These are phyloP conservation scores for Coemansia sp. DNA, from an alignment of 192 early-diverging fungal species.

Conservation along the genomic window DNA sequence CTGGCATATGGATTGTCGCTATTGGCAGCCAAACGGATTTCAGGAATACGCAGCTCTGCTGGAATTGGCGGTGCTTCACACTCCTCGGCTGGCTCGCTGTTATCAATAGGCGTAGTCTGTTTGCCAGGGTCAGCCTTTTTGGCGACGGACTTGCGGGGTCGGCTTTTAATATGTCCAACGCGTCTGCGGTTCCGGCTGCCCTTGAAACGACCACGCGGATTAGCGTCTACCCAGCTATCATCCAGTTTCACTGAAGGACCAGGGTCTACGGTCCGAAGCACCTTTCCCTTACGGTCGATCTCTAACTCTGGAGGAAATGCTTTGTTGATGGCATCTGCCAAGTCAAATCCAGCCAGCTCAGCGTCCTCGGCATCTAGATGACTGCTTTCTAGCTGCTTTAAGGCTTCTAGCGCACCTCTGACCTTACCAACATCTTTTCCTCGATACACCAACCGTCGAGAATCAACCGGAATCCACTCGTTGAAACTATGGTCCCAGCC, in stretches of 20 bases:
- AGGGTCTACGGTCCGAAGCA: neutral
- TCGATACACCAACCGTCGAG: constrained; percentile 25
- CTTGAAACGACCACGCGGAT: constrained; percentile 17
- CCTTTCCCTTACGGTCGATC: neutral
- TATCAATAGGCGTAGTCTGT: neutral
- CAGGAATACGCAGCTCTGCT: constrained; percentile 36
- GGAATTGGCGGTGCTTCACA: constrained; percentile 16
- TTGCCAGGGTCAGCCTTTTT: neutral
- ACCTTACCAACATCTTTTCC: constrained; percentile 13
- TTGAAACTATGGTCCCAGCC: constrained; percentile 45
- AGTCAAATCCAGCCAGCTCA: constrained; percentile 22
- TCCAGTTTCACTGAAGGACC: constrained; percentile 1
- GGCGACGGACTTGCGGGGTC: constrained; percentile 3
- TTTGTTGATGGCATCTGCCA: constrained; percentile 4
- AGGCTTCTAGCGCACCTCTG: constrained; percentile 5
- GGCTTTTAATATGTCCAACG: constrained; percentile 31
- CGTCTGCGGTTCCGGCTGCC: constrained; percentile 38
- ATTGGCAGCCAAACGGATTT: constrained; percentile 17
- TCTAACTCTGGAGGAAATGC: neutral
- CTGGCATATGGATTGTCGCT: constrained; percentile 39
- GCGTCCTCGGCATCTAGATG: neutral
- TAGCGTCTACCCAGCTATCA: neutral
- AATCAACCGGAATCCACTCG: constrained; percentile 45
- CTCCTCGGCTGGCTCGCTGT: neutral
- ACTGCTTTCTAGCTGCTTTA: constrained; percentile 10